A percentile compares a stretch with the other conserved stretches of the same genome.
Evolutionary conservation across 768 basidiomycete genomes (phyloP).

Genomic region (Lentinula guzmanii): DNA sequence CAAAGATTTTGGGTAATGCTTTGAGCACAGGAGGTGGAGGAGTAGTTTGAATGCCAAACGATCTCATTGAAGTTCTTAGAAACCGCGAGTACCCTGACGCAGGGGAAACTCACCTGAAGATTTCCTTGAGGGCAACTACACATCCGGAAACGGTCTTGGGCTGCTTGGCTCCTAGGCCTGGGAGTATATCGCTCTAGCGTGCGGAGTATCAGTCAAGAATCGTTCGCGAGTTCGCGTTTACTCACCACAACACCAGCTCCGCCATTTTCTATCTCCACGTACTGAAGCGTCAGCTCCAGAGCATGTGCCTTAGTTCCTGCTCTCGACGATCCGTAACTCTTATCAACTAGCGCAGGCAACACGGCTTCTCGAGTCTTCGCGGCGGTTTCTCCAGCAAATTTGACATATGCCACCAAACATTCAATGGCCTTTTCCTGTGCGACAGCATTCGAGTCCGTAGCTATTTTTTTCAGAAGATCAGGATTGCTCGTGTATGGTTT

Average conservation of each 20-base stretch:
- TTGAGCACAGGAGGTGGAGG: constrained; percentile 81
- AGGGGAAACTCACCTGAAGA: constrained; percentile 58
- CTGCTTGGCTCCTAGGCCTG: constrained; percentile 86
- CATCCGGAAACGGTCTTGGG: constrained; percentile 88
- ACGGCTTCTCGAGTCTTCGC: constrained; percentile 77
- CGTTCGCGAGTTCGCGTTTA: constrained; percentile 15
- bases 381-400: constrained; percentile 86
- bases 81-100: background rate
- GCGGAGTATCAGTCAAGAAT: constrained; percentile 17
- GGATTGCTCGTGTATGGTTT: constrained; percentile 77
- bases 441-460: constrained; percentile 88
- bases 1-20: constrained; percentile 86
- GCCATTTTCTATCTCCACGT: constrained; percentile 89
- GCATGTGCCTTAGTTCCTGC: constrained; percentile 88
- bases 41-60: constrained; percentile 72
- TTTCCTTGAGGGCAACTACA: constrained; percentile 74
- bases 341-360: constrained; percentile 91
- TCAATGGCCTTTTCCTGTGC: constrained; percentile 98
- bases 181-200: constrained; percentile 66
- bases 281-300: constrained; percentile 80
- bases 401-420: constrained; percentile 77
- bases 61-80: constrained; percentile 31
- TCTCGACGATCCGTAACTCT: constrained; percentile 87
- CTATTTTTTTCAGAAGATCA: constrained; percentile 81
- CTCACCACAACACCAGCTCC: constrained; percentile 86